A percentile compares a stretch with the other conserved stretches of the same genome.
phyloP scores from a whole-genome alignment of 148 eudicot species.

The Rhododendron williamsianum region DNA sequence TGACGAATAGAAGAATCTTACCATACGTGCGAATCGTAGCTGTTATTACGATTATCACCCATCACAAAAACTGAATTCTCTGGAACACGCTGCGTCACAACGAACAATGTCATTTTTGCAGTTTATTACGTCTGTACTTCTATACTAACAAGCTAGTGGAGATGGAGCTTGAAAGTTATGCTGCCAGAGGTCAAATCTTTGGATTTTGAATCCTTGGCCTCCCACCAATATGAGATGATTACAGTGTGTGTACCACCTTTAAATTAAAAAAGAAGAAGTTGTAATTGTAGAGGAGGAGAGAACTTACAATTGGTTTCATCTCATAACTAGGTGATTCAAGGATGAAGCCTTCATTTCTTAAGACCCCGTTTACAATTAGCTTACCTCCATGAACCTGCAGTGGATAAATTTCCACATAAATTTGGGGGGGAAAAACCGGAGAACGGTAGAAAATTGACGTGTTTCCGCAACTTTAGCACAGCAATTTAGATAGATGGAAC shows the following conservation, averaged over 20 bases:
- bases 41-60: slow-evolving; percentile 98
- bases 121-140: background rate
- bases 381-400: slow-evolving; percentile 82
- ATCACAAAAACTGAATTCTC: slow-evolving; percentile 86
- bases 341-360: slow-evolving; percentile 58
- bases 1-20: slow-evolving; percentile 9
- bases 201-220: background rate
- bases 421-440: background rate
- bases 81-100: slow-evolving; percentile 66
- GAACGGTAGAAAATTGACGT: background rate
- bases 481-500: background rate
- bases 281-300: background rate
- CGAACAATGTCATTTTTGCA: background rate
- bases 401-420: background rate
- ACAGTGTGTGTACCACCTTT: background rate
- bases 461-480: background rate
- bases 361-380: slow-evolving; percentile 73
- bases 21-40: slow-evolving; percentile 99
- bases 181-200: background rate
- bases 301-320: slow-evolving; percentile 70
- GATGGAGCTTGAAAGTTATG: background rate
- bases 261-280: background rate
- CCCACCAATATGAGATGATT: background rate
- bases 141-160: background rate
- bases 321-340: slow-evolving; percentile 79